A percentile compares a stretch with the other conserved stretches of the same genome.
Evolutionary conservation across 768 basidiomycete species (phyloP).

Genomic region (Daedaleopsis nitida): DNA sequence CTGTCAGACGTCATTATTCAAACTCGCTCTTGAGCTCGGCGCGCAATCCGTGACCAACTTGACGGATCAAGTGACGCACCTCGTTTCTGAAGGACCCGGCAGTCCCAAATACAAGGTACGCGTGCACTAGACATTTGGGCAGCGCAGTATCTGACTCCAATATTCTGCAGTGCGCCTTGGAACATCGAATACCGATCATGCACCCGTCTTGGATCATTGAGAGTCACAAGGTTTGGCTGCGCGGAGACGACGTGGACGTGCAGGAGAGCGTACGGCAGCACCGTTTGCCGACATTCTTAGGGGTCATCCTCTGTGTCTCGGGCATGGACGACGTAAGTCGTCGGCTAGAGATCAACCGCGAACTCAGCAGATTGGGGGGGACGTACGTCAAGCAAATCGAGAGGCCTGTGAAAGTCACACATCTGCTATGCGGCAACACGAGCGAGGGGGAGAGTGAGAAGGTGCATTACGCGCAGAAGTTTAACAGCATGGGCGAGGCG

Average conservation of each 20-base stretch:
- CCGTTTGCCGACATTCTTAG: constrained; percentile 74
- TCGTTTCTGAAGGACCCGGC: constrained; percentile 79
- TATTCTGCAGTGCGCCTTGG: constrained; percentile 71
- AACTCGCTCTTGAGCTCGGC: constrained; percentile 80
- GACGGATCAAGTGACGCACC: constrained; percentile 86
- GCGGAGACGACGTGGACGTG: constrained; percentile 78
- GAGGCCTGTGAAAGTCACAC: constrained; percentile 79
- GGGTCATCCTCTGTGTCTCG: constrained; percentile 70
- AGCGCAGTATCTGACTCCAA: background rate
- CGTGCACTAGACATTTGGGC: background rate
- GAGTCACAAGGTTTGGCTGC: constrained; percentile 71
- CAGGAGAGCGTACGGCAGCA: constrained; percentile 58
- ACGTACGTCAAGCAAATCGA: constrained; percentile 74
- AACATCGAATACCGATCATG: constrained; percentile 79
- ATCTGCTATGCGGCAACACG: constrained; percentile 76
- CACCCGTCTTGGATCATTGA: constrained; percentile 76
- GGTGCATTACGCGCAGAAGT: constrained; percentile 77
- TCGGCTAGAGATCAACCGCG: constrained; percentile 64
- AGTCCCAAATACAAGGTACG: constrained; percentile 80
- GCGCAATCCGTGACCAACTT: constrained; percentile 69
- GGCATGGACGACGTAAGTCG: constrained; percentile 66
- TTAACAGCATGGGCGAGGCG: constrained; percentile 69
- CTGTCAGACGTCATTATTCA: constrained; percentile 65
- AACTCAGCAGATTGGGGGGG: constrained; percentile 64
- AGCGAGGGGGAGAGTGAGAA: constrained; percentile 61